A percentile compares a stretch with the other conserved stretches of the same genome.
Conservation (phyloP, 768 basidiomycete species). For the Tephrocybe sp. region DNA sequence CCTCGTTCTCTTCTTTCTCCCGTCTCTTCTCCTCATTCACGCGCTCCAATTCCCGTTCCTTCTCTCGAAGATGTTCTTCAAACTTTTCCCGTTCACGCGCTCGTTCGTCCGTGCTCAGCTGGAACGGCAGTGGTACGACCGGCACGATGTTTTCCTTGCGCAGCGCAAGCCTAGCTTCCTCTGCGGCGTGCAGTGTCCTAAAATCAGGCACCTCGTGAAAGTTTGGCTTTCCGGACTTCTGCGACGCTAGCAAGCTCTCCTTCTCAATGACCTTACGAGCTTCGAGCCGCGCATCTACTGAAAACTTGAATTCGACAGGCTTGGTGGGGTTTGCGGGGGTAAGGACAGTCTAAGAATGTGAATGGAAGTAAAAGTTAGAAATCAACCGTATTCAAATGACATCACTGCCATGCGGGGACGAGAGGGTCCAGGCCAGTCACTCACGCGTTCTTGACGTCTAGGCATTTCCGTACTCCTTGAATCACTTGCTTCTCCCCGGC, state of each 20-base stretch:
- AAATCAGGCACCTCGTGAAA: conserved; percentile 42
- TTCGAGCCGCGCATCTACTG: conserved; percentile 46
- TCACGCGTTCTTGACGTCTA: conserved; percentile 13
- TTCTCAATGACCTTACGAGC: conserved; percentile 41
- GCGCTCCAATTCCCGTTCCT: conserved; percentile 50
- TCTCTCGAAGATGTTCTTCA: conserved; percentile 54
- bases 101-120: conserved; percentile 53
- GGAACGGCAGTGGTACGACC: conserved; percentile 43
- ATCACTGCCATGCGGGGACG: background rate
- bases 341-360: conserved; percentile 11
- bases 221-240: conserved; percentile 18
- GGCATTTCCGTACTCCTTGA: background rate
- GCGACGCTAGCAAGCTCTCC: conserved; percentile 18
- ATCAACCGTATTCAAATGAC: conserved; percentile 10
- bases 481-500: conserved; percentile 1
- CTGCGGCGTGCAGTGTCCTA: conserved; percentile 51
- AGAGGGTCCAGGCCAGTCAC: conserved; percentile 5
- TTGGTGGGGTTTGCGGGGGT: conserved; percentile 36
- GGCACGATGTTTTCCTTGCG: conserved; percentile 48
- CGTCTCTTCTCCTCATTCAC: conserved; percentile 44
- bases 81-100: conserved; percentile 63
- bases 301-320: conserved; percentile 53
- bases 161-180: conserved; percentile 38
- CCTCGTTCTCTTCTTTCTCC: conserved; percentile 54
- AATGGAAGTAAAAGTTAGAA: conserved; percentile 1